These are phyloP conservation scores for Gloeophyllum trabeum DNA, from an alignment of 768 basidiomycete genomes.

Conservation along the genomic window DNA sequence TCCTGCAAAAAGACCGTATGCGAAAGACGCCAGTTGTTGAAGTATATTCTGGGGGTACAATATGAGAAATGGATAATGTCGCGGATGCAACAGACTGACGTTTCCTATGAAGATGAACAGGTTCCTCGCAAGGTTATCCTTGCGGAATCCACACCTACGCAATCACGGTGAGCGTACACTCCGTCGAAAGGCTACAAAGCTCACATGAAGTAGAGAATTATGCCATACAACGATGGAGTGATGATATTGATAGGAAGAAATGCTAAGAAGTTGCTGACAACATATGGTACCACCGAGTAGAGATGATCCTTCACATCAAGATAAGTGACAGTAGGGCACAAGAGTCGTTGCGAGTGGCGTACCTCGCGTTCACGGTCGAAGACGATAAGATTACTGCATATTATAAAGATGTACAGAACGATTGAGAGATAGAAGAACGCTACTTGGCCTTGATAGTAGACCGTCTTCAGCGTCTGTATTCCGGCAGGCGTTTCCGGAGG, in stretches of 20 bases:
- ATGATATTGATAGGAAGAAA: conserved; percentile 26
- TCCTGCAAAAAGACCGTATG: conserved; percentile 17
- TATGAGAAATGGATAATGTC: neutral
- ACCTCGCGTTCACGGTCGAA: conserved; percentile 35
- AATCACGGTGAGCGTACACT: conserved; percentile 2
- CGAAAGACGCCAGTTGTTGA: conserved; percentile 13
- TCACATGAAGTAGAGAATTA: conserved; percentile 9
- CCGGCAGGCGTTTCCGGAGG: conserved; percentile 19
- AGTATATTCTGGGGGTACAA: conserved; percentile 9
- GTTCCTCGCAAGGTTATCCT: conserved; percentile 22
- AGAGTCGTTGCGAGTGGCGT: neutral
- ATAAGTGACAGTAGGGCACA: too few relatives aligned
- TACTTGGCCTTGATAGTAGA: conserved; percentile 16
- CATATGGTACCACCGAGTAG: conserved; percentile 22
- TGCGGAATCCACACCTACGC: conserved; percentile 10
- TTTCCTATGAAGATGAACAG: conserved; percentile 23
- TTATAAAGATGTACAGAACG: conserved; percentile 20
- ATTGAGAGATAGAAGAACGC: conserved; percentile 19
- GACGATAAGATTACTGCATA: conserved; percentile 24
- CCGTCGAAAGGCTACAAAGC: conserved; percentile 3
- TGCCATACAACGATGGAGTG: conserved; percentile 11
- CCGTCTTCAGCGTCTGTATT: conserved; percentile 17
- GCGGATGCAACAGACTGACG: conserved; percentile 5
- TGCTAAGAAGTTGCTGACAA: conserved; percentile 24
- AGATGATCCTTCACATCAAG: conserved; percentile 1